A percentile compares a stretch with the other conserved stretches of the same genome.
phyloP scores from a whole-genome alignment of 768 basidiomycete species.

The Crassisporium funariophilum region DNA sequence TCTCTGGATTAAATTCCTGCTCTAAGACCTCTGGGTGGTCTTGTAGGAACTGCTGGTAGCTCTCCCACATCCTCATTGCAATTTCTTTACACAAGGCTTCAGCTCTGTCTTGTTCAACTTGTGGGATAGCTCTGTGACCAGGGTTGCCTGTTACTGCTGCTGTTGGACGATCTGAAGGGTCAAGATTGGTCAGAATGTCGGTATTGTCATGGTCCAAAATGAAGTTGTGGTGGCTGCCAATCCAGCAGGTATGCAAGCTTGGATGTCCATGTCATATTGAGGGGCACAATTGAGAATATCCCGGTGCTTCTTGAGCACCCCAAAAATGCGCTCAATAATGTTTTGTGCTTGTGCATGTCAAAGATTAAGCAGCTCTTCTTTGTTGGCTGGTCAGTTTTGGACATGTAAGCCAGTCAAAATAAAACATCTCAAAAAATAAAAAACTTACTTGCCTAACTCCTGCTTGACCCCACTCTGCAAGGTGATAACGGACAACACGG shows the following conservation, averaged over 20 bases:
- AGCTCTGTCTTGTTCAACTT: slow-evolving; percentile 14
- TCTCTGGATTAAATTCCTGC: slow-evolving; percentile 3
- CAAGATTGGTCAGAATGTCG: slow-evolving; percentile 8
- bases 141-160: background rate
- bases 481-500: slow-evolving; percentile 36
- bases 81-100: slow-evolving; percentile 11
- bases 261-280: background rate
- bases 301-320: slow-evolving; percentile 18
- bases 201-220: slow-evolving; percentile 19
- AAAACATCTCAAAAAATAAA: no score
- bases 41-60: slow-evolving; percentile 14
- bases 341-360: slow-evolving; percentile 39
- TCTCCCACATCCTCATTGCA: slow-evolving; percentile 18
- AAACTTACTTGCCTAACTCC: slow-evolving; percentile 12
- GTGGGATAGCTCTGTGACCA: slow-evolving; percentile 10
- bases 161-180: background rate
- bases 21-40: slow-evolving; percentile 11
- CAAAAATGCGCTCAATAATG: slow-evolving; percentile 41
- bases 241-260: no score
- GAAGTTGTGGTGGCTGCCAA: slow-evolving; percentile 23
- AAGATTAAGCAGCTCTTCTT: slow-evolving; percentile 45
- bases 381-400: slow-evolving; percentile 29
- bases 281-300: background rate
- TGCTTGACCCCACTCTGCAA: slow-evolving; percentile 35
- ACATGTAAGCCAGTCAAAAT: slow-evolving; percentile 5